Base-by-base conservation (phyloP, 1,284 basidiomycete species). In the Sanguinoderma infundibulare region DNA sequence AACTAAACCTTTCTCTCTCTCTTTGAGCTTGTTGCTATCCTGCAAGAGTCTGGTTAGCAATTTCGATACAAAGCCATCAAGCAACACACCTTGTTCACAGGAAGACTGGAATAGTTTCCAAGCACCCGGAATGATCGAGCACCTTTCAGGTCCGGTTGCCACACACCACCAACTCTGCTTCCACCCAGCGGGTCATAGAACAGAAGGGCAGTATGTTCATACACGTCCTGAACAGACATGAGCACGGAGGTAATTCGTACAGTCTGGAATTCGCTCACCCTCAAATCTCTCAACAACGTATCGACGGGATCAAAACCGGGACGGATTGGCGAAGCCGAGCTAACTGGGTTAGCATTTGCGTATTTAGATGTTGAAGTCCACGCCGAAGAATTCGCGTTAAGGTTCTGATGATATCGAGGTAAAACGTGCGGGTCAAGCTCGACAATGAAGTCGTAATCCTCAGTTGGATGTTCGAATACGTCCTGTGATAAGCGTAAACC, bases 171-270 rank as follows among this genome's bases (percentile, higher is more conserved):
- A 56, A 97, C 89, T 8, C 82, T 79, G 54, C 84, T 78, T 0
- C 97, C 96, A 15, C 98, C 98, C 38, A 89, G 82, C 0, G 82
- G 78, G 70, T 99, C 97, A 70, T 89, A 87, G 81, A 98, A 99
- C 53, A 98, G 82, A 56, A 92, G 84, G 67, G 94, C 83, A 0
- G 90, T 89, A 68, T 95, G 91, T 7, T 84, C 81, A 75, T 94
- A 98, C 5, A 87, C 76, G n/a, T 83, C 79, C 89, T 95, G 68
- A 5, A 46, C 36, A 42, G 15, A 51, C 22, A 35, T 49, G 24
- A 53, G 28, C 6, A n/a, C 22, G 17, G 73, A 24, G 10, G 1
- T 20, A 9, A 24, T 30, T n/a, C 32, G 6, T 20, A 17, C n/a
- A 32, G 26, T 17, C 8, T 20, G 8, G 42, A 5, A 1, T 12